phyloP scores from a whole-genome alignment of 225 moss, liverwort and hornwort species.

The Takakia lepidozioides region DNA sequence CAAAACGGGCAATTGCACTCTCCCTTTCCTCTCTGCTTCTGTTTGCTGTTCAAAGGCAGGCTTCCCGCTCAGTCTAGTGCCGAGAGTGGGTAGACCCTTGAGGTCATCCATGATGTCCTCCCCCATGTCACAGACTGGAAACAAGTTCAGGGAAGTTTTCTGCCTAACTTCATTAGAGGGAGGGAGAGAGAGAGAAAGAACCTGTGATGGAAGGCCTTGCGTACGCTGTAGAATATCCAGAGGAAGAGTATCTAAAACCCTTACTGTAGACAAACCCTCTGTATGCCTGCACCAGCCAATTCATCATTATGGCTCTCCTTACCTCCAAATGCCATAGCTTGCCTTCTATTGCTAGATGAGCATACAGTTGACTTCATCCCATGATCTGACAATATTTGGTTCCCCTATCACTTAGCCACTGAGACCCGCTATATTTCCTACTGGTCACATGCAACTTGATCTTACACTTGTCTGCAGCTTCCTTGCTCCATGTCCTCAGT shows the following conservation, averaged over 20 bases:
- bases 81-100: too few species aligned
- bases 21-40: too few species aligned
- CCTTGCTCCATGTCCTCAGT: too few species aligned
- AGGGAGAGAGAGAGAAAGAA: constrained; percentile 4
- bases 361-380: too few species aligned
- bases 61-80: too few species aligned
- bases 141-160: neutral
- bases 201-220: constrained; percentile 65
- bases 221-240: constrained; percentile 32
- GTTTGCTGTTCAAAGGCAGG: too few species aligned
- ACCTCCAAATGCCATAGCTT: neutral
- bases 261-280: constrained; percentile 57
- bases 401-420: too few species aligned
- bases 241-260: constrained; percentile 77
- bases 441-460: neutral
- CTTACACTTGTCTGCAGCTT: neutral
- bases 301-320: neutral
- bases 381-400: too few species aligned
- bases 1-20: too few species aligned
- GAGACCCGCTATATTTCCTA: neutral
- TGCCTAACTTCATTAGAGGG: neutral
- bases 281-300: constrained; percentile 61
- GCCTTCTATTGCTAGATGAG: neutral
- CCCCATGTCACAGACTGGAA: too few species aligned
- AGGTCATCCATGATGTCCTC: too few species aligned